Percentiles rank a stretch among this genome's conserved stretches.
Evolutionary conservation across 495 filamentous ascomycete species (phyloP).

Genomic region (Paragyromitra xinjiangensis): DNA sequence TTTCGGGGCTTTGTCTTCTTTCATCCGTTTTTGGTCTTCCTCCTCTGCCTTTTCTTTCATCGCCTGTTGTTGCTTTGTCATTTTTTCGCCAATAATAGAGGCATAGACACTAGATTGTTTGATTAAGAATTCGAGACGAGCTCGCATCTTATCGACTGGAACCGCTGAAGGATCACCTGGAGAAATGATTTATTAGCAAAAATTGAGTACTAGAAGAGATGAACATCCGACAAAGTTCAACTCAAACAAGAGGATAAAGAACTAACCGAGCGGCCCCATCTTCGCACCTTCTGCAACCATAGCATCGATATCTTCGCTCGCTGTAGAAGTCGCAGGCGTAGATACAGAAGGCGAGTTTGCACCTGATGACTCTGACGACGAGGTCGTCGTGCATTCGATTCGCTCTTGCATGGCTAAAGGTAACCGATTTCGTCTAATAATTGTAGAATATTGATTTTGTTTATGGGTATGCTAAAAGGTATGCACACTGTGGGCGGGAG

Average conservation of each 20-base stretch:
- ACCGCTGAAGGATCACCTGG: slow-evolving; percentile 41
- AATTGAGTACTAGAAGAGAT: background rate
- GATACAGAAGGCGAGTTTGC: slow-evolving; percentile 35
- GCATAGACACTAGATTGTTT: slow-evolving; percentile 56
- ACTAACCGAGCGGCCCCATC: slow-evolving; percentile 36
- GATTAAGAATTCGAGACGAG: slow-evolving; percentile 55
- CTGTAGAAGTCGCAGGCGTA: slow-evolving; percentile 36
- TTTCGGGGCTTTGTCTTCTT: slow-evolving; percentile 8
- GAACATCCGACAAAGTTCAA: background rate
- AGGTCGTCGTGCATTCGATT: background rate
- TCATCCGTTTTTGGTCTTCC: slow-evolving; percentile 40
- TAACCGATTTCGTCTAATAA: background rate
- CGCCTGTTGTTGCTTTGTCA: slow-evolving; percentile 52
- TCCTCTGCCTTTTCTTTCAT: slow-evolving; percentile 50
- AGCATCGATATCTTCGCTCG: slow-evolving; percentile 30
- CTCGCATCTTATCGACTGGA: slow-evolving; percentile 51
- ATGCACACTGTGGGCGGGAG: background rate
- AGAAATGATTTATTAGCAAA: slow-evolving; percentile 11
- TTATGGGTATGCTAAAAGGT: background rate
- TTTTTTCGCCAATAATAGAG: slow-evolving; percentile 53
- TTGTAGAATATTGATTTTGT: background rate
- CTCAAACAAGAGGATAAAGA: background rate
- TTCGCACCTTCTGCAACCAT: slow-evolving; percentile 27
- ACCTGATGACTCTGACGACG: slow-evolving; percentile 26
- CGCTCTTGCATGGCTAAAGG: slow-evolving; percentile 18